Evolutionary conservation across 331 rosid species (phyloP).

Genomic region (Quercus phellos): DNA sequence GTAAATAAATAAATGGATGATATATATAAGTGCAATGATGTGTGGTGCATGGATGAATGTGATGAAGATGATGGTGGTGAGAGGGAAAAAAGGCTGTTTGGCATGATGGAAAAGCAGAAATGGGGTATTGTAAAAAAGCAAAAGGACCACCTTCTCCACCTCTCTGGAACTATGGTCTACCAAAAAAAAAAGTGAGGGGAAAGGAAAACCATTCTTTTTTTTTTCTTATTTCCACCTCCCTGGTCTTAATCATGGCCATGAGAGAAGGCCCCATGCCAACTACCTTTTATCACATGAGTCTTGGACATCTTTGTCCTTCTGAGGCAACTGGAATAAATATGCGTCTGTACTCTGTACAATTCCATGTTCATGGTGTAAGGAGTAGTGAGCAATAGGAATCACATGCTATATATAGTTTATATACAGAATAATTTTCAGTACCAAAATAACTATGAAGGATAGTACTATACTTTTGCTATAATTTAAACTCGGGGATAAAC

Average conservation of each 20-base stretch:
- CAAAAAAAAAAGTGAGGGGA: constrained; percentile 27
- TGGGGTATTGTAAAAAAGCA: constrained; percentile 20
- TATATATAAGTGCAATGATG: neutral
- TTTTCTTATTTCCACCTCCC: constrained; percentile 36
- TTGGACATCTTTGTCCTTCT: constrained; percentile 40
- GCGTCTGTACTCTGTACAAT: neutral
- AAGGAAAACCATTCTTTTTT: constrained; percentile 13
- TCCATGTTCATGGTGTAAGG: neutral
- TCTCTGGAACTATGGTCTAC: constrained; percentile 26
- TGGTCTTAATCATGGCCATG: constrained; percentile 63
- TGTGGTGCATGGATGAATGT: neutral
- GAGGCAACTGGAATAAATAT: constrained; percentile 17
- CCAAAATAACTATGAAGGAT: too few species aligned
- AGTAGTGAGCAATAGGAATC: neutral
- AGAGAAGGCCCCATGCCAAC: constrained; percentile 58
- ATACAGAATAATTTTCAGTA: too few species aligned
- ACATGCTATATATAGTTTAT: neutral
- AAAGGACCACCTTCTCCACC: constrained; percentile 29
- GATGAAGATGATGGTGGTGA: constrained; percentile 1
- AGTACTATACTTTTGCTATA: neutral
- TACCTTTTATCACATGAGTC: constrained; percentile 50
- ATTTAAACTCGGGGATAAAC: neutral
- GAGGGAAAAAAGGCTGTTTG: constrained; percentile 9
- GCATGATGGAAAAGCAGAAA: constrained; percentile 24
- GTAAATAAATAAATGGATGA: neutral